These are phyloP conservation scores for Naganishia cerealis DNA, from an alignment of 1,284 basidiomycete genomes.

Conservation along the genomic window DNA sequence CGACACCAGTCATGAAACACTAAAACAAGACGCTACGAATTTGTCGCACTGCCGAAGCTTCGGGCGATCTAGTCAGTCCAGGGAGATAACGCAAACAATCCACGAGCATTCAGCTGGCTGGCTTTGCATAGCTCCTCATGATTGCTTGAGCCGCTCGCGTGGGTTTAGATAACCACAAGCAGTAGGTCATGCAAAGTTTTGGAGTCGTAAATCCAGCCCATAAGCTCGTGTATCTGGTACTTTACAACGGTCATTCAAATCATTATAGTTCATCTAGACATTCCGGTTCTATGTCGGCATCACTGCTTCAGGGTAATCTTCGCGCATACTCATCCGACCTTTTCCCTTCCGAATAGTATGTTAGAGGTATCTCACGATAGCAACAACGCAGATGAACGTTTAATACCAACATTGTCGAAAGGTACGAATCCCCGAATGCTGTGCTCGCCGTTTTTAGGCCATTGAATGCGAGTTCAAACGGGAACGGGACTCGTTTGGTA, in stretches of 20 bases:
- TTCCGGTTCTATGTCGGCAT: neutral
- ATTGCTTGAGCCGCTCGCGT: too few relatives aligned
- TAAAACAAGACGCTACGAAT: neutral
- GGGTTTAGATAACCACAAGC: too few relatives aligned
- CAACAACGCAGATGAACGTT: constrained; percentile 12
- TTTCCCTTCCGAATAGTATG: neutral
- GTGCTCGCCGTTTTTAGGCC: neutral
- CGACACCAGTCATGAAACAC: neutral
- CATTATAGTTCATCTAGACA: neutral
- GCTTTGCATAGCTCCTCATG: too few relatives aligned
- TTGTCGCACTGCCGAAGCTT: too few relatives aligned
- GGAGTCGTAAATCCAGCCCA: too few relatives aligned
- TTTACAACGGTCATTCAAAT: neutral
- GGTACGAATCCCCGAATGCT: neutral
- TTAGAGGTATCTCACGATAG: constrained; percentile 17
- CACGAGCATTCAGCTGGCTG: too few relatives aligned
- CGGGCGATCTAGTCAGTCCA: too few relatives aligned
- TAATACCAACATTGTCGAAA: neutral
- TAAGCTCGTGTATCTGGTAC: constrained; percentile 4
- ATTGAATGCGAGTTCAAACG: constrained; percentile 24
- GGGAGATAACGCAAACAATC: too few relatives aligned
- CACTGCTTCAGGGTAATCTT: neutral
- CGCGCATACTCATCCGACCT: neutral
- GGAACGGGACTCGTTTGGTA: constrained; percentile 16
- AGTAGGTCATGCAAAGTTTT: too few relatives aligned